These are phyloP conservation scores for Microbotryum silenes-acaulis DNA, from an alignment of 1,284 basidiomycete genomes.

Conservation along the genomic window DNA sequence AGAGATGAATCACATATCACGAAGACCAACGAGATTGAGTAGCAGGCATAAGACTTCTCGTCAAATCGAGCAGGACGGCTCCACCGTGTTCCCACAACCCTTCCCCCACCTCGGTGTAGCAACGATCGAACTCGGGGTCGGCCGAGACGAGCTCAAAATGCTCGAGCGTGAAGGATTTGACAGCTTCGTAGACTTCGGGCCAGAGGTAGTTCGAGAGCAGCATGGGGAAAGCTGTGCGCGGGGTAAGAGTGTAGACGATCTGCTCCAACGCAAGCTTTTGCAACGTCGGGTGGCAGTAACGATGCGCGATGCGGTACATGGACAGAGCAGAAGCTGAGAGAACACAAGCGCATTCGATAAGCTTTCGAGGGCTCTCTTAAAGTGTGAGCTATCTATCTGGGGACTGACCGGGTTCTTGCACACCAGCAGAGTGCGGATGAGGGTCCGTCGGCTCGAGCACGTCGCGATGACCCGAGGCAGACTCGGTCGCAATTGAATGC, in stretches of 20 bases:
- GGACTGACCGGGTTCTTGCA: constrained; percentile 43
- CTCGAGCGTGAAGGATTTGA: constrained; percentile 2
- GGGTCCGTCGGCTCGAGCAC: constrained; percentile 41
- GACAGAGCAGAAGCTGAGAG: constrained; percentile 62
- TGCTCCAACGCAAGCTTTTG: constrained; percentile 62
- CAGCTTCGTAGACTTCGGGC: background rate
- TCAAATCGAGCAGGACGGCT: constrained; percentile 5
- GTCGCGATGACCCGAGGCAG: background rate
- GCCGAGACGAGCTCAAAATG: constrained; percentile 1
- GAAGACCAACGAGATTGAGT: too few species aligned
- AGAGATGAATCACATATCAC: too few species aligned
- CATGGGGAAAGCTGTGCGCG: constrained; percentile 60
- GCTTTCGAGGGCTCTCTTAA: constrained; percentile 37
- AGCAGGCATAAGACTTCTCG: background rate
- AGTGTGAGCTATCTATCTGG: constrained; percentile 30
- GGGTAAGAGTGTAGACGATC: constrained; percentile 64
- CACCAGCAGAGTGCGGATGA: constrained; percentile 37
- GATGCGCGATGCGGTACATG: constrained; percentile 71
- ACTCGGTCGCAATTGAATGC: background rate
- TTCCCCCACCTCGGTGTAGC: constrained; percentile 4
- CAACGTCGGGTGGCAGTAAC: constrained; percentile 62
- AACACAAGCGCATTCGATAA: constrained; percentile 46
- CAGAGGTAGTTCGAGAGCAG: constrained; percentile 49
- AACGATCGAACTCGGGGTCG: constrained; percentile 1
- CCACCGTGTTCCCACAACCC: constrained; percentile 9